Evolutionary conservation across 2,329 filamentous ascomycete genomes (phyloP), one percentile per base, ranked within the genome.

Genomic region (Colletotrichum spinosum): DNA sequence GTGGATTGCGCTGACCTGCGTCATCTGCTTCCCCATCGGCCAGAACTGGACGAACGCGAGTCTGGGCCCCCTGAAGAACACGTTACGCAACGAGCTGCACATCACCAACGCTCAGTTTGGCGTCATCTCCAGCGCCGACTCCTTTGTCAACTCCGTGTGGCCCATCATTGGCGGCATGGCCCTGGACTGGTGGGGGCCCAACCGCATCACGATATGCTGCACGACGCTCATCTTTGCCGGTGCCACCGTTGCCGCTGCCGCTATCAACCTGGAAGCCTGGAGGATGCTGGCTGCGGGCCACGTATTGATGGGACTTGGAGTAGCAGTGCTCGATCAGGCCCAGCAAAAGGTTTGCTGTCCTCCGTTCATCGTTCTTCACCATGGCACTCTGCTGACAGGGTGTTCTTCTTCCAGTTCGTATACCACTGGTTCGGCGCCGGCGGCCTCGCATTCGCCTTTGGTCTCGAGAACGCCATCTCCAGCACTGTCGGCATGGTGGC

Each of bases 351-450:
- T 69, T 12, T 33, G 10, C 8, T n/a, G 12, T 35, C 8, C 4
- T 34, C 42, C 34, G 25, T 38, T 9, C 9, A 25, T 25, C n/a
- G 7, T 48, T 9, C 46, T 12, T 7, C 13, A 3, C 34, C 25
- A 0, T 49, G 11, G 10, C 46, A 13, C 4, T 34, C 10, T 15
- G 10, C 25, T 11, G 46, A 41, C 6, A 3, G 13, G 1, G 15
- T 56, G 8, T 48, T 4, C 2, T 33, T 41, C 15, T 34, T n/a
- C 7, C 12, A 72, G 69, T 71, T 72, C 53, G 65, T 72, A 56
- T 72, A 72, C 38, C 67, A 71, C 52, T 72, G 70, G 70, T 72
- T 72, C 13, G 70, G 70, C 9, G 67, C 69, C 2, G 58, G 50
- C 6, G 70, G 69, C 1, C 66, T 72, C 3, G 70, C 70, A 11